These are phyloP conservation scores for Colletotrichum kahawae DNA, from an alignment of 2,329 filamentous ascomycete genomes.

Conservation along the genomic window DNA sequence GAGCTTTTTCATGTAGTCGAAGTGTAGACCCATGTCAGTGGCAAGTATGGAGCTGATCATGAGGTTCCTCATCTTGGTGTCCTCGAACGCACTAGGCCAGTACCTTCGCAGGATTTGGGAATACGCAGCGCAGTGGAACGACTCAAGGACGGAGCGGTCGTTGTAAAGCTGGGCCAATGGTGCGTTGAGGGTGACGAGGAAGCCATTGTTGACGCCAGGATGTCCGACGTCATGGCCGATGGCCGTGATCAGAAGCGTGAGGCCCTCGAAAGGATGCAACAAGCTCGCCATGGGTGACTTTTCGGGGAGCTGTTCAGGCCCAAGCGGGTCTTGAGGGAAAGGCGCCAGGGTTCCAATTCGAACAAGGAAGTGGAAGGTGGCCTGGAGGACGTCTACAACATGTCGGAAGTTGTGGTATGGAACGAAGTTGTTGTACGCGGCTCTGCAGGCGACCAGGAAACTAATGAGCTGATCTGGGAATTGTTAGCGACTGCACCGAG, in stretches of 20 bases:
- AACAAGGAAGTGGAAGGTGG: conserved; percentile 88
- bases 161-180: conserved; percentile 96
- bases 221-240: conserved; percentile 98
- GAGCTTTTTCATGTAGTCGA: conserved; percentile 93
- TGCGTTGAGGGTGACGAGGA: conserved; percentile 88
- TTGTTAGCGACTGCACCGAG: conserved; percentile 41
- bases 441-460: conserved; percentile 86
- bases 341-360: conserved; percentile 77
- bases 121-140: conserved; percentile 96
- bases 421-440: conserved; percentile 95
- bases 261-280: conserved; percentile 83
- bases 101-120: conserved; percentile 93
- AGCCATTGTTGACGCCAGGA: conserved; percentile 97
- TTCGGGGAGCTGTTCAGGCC: conserved; percentile 30
- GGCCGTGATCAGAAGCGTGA: conserved; percentile 91
- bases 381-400: conserved; percentile 94
- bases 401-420: conserved; percentile 99
- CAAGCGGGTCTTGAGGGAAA: conserved; percentile 52
- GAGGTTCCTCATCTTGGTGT: conserved; percentile 79
- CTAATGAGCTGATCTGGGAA: conserved; percentile 75
- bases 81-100: conserved; percentile 84
- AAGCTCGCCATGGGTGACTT: conserved; percentile 75
- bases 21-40: conserved; percentile 97
- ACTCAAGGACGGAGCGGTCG: conserved; percentile 94
- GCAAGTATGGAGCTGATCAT: conserved; percentile 98